These are phyloP conservation scores for Quercus gilva DNA, from an alignment of 306 rosid genomes.

Conservation along the genomic window DNA sequence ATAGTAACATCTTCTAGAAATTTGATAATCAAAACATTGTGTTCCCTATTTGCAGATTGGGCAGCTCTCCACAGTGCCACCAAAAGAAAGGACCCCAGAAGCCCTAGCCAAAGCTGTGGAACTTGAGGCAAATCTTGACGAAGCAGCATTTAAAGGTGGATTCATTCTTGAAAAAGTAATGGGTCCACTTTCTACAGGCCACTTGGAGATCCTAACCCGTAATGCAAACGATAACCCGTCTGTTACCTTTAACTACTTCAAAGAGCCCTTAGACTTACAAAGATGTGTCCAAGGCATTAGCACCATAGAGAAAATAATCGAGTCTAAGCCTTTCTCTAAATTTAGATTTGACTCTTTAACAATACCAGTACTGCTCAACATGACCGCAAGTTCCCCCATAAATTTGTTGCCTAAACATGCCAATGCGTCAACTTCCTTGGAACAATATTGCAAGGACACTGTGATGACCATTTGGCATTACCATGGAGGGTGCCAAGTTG, in stretches of 20 bases:
- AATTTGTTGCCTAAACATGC: slow-evolving; percentile 59
- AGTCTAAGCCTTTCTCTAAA: slow-evolving; percentile 48
- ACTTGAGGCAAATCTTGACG: slow-evolving; percentile 31
- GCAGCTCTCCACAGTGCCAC: slow-evolving; percentile 45
- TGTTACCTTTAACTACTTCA: slow-evolving; percentile 70
- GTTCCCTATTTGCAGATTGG: slow-evolving; percentile 33
- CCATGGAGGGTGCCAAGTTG: slow-evolving; percentile 80
- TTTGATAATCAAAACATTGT: too few relatives aligned
- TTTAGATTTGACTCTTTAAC: slow-evolving; percentile 36
- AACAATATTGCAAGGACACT: slow-evolving; percentile 64
- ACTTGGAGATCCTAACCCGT: slow-evolving; percentile 52
- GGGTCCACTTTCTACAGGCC: slow-evolving; percentile 68
- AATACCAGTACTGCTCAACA: slow-evolving; percentile 35
- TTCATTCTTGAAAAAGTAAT: slow-evolving; percentile 61
- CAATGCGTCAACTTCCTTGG: slow-evolving; percentile 44
- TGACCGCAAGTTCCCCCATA: slow-evolving; percentile 47
- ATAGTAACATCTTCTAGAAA: too few relatives aligned
- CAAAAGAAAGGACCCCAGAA: slow-evolving; percentile 55
- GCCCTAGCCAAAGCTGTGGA: slow-evolving; percentile 51
- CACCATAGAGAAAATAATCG: slow-evolving; percentile 42
- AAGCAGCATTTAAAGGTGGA: slow-evolving; percentile 57
- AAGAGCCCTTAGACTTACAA: slow-evolving; percentile 54
- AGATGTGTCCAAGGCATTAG: slow-evolving; percentile 60
- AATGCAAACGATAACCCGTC: slow-evolving; percentile 65
- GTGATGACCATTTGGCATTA: slow-evolving; percentile 91